Conservation (phyloP, 1,284 basidiomycete genomes). For the Apiotrichum montevideense region DNA sequence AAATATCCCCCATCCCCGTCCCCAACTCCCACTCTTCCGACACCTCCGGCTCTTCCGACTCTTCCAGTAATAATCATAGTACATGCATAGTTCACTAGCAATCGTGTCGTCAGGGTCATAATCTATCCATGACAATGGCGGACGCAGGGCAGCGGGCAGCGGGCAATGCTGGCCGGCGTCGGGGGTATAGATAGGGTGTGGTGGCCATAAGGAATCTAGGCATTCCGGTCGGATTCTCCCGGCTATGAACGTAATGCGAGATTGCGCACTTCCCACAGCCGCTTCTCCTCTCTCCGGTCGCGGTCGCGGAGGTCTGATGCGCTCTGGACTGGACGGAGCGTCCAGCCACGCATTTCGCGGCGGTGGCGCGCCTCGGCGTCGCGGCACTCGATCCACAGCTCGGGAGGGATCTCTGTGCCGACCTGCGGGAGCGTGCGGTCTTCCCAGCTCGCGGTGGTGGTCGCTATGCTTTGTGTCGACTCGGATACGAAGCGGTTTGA, state of each 20-base stretch:
- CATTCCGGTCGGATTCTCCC: too few relatives aligned
- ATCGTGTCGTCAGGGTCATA: background rate
- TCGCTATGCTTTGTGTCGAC: slow-evolving; percentile 18
- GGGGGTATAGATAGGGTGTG: too few relatives aligned
- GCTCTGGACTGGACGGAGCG: slow-evolving; percentile 13
- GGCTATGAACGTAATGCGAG: slow-evolving; percentile 24
- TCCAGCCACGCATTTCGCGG: slow-evolving; percentile 74
- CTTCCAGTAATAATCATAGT: background rate
- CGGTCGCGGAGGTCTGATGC: slow-evolving; percentile 23
- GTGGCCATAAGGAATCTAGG: too few relatives aligned
- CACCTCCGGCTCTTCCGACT: too few relatives aligned
- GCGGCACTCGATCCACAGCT: slow-evolving; percentile 64
- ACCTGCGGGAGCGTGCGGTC: slow-evolving; percentile 10
- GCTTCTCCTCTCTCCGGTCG: slow-evolving; percentile 34
- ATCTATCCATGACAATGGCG: background rate
- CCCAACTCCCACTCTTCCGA: background rate
- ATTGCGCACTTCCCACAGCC: slow-evolving; percentile 45
- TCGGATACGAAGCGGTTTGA: slow-evolving; percentile 23
- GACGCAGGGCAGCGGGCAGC: too few relatives aligned
- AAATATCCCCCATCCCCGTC: background rate
- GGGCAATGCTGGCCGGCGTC: too few relatives aligned
- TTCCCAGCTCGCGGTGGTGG: slow-evolving; percentile 15
- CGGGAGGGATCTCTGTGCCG: slow-evolving; percentile 7
- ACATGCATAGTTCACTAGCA: slow-evolving; percentile 3
- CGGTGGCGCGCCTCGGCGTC: slow-evolving; percentile 72